Evolutionary conservation across 345 rosid genomes (phyloP).

Genomic region (Zanthoxylum bungeanum): DNA sequence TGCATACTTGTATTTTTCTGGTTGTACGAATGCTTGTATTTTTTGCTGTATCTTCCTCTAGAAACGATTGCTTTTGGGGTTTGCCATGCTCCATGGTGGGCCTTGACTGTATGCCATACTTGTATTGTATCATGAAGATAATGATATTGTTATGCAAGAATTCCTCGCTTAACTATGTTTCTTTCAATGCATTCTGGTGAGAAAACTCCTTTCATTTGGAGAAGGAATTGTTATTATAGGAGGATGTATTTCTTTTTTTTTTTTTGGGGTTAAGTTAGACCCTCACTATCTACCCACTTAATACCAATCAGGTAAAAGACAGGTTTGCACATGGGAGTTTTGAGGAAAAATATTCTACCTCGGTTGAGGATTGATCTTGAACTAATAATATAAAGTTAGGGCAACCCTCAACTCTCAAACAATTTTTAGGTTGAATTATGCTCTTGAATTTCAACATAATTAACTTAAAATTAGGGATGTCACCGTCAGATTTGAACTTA

Average conservation of each 20-base stretch:
- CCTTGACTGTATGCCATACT: background rate
- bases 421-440: too few relatives aligned
- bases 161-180: background rate
- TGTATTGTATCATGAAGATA: conserved; percentile 1
- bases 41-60: background rate
- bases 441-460: too few relatives aligned
- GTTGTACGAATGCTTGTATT: background rate
- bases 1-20: too few relatives aligned
- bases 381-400: too few relatives aligned
- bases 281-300: too few relatives aligned
- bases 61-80: background rate
- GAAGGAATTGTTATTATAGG: background rate
- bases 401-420: too few relatives aligned
- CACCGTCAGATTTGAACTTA: too few relatives aligned
- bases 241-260: background rate
- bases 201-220: background rate
- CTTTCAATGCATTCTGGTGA: background rate
- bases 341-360: too few relatives aligned
- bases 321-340: background rate
- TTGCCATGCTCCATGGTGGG: background rate
- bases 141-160: background rate
- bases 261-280: background rate
- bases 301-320: too few relatives aligned
- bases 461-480: too few relatives aligned
- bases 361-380: too few relatives aligned